These are phyloP conservation scores for Schrenkiella parvula DNA, from an alignment of 345 rosid genomes.

Conservation along the genomic window DNA sequence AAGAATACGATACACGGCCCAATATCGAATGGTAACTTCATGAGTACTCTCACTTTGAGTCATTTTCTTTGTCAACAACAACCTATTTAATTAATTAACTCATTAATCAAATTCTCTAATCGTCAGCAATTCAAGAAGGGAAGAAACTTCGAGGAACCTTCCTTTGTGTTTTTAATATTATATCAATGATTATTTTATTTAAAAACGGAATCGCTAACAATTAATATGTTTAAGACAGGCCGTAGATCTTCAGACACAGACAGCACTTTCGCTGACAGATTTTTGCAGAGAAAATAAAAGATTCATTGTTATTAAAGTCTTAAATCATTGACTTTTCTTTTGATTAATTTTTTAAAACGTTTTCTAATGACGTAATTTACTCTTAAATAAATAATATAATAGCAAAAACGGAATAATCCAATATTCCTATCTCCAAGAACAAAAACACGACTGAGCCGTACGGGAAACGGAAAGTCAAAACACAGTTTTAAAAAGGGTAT, in stretches of 20 bases:
- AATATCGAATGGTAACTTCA: not conserved
- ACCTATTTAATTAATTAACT: not conserved
- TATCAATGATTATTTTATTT: not conserved
- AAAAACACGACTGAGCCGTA: slow-evolving; percentile 3
- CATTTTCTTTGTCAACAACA: no score
- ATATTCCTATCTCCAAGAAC: not conserved
- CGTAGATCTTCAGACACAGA: slow-evolving; percentile 6
- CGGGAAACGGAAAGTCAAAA: slow-evolving; percentile 18
- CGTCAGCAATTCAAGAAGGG: not conserved
- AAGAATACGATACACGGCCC: not conserved
- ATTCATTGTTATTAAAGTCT: not conserved
- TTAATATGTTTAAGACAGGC: not conserved
- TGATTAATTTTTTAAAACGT: no score
- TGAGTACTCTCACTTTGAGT: not conserved
- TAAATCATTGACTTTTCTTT: slow-evolving; percentile 10
- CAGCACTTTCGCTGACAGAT: slow-evolving; percentile 22
- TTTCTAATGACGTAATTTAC: no score
- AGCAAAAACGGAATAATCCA: slow-evolving; percentile 22
- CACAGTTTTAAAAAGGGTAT: not conserved
- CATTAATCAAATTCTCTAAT: not conserved
- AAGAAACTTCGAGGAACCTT: slow-evolving; percentile 29
- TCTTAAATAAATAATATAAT: no score
- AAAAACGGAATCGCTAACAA: not conserved
- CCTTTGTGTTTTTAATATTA: not conserved
- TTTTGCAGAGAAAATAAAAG: not conserved